Evolutionary conservation across 108 stramenopile species (phyloP), one percentile per base, ranked within the genome.

Genomic region (Nannochloropsis gaditana): DNA sequence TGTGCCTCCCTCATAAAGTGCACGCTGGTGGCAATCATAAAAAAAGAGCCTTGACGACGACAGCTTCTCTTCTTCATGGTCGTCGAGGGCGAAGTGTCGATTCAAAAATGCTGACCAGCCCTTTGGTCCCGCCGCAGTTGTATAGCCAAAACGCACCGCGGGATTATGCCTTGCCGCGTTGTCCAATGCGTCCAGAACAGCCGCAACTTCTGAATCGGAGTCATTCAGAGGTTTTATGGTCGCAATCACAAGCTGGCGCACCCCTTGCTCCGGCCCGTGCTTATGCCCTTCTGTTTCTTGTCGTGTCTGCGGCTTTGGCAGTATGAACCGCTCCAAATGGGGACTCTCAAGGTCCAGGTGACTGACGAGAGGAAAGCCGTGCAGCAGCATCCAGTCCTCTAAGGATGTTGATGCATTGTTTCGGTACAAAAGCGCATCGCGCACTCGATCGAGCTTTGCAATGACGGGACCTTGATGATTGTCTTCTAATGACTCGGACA

Each of bases 361-460:
- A 3, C 19, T 73, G 59, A 73, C 59, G n/a, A 73, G 59, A 3
- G 59, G n/a, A n/a, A 73, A 73, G 59, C 59, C 59, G 59, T 73
- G 59, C 59, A n/a, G 59, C n/a, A 73, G 19, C 59, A 73, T 73
- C 59, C 59, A 73, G 59, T 73, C 59, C 59, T 73, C 59, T n/a
- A 73, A n/a, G 19, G 59, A 73, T 15, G 59, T n/a, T n/a, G 59
- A 15, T 8, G 59, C 8, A 3, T 4, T 8, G n/a, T 73, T 8
- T 73, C n/a, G 59, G 59, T 73, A 73, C 19, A 8, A n/a, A n/a
- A 73, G 59, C 4, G 59, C 59, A 73, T 73, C 59, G n/a, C 59
- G 59, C 8, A 15, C 59, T 8, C n/a, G 59, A n/a, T 73, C 59
- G 8, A 73, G 59, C 59, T 73, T 73, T 3, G 59, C 59, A 73